These are phyloP conservation scores for Chimonanthus salicifolius DNA, from an alignment of 164 flowering plant genomes.

Conservation along the genomic window DNA sequence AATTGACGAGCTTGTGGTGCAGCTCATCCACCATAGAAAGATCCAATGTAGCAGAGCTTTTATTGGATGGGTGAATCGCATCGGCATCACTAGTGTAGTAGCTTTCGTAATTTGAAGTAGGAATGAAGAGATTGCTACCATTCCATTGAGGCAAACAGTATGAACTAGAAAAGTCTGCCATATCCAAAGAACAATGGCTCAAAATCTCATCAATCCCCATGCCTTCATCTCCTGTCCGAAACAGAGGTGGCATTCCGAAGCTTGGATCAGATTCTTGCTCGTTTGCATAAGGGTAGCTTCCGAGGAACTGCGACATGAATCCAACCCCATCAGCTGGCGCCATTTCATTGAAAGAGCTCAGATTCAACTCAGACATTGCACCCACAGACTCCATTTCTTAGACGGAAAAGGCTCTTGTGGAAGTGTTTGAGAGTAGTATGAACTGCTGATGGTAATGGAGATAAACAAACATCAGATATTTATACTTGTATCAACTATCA, in stretches of 20 bases:
- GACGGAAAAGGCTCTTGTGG: slow-evolving; percentile 4
- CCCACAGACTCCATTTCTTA: slow-evolving; percentile 45
- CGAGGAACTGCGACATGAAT: slow-evolving; percentile 63
- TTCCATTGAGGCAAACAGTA: slow-evolving; percentile 27
- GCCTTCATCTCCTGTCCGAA: slow-evolving; percentile 23
- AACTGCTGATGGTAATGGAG: background rate
- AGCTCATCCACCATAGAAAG: slow-evolving; percentile 25
- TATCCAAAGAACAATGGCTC: slow-evolving; percentile 20
- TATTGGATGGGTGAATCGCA: slow-evolving; percentile 8
- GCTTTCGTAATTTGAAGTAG: slow-evolving; percentile 21
- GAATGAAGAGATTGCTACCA: slow-evolving; percentile 17
- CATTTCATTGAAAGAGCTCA: slow-evolving; percentile 36
- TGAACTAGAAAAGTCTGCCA: slow-evolving; percentile 15
- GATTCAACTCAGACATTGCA: slow-evolving; percentile 38
- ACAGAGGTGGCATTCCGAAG: slow-evolving; percentile 13
- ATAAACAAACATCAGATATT: slow-evolving; percentile 10
- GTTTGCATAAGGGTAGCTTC: slow-evolving; percentile 18
- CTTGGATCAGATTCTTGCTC: slow-evolving; percentile 19
- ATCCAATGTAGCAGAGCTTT: slow-evolving; percentile 29
- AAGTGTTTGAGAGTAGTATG: background rate
- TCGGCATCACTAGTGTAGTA: slow-evolving; percentile 22
- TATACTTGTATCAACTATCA: slow-evolving; percentile 19
- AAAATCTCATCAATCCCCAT: slow-evolving; percentile 17
- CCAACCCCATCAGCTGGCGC: slow-evolving; percentile 51
- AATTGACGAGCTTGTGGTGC: slow-evolving; percentile 10